Conservation (phyloP, 495 filamentous ascomycete genomes). For the Cairneyella variabilis region DNA sequence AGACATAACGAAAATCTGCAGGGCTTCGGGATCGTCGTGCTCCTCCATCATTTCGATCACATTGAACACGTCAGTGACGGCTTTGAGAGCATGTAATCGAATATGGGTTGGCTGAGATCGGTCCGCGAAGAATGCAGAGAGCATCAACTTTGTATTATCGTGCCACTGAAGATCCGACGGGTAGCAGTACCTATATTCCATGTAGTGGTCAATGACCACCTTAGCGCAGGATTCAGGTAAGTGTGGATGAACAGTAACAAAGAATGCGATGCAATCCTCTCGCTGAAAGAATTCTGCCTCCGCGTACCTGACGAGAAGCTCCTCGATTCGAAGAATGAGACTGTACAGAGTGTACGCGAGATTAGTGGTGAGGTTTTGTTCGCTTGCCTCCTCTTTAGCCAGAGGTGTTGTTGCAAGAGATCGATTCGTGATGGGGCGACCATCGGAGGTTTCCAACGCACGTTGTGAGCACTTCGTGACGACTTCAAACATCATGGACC, state of each 20-base stretch:
- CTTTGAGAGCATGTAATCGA: constrained; percentile 63
- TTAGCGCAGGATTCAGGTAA: constrained; percentile 56
- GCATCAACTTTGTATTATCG: constrained; percentile 54
- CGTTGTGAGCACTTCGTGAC: constrained; percentile 36
- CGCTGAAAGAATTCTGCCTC: constrained; percentile 47
- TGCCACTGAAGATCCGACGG: constrained; percentile 69
- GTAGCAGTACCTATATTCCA: constrained; percentile 60
- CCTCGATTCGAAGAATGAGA: constrained; percentile 38
- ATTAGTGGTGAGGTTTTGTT: constrained; percentile 16
- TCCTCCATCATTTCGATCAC: constrained; percentile 51
- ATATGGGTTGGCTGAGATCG: constrained; percentile 59
- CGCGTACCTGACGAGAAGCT: constrained; percentile 28
- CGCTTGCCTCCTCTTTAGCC: constrained; percentile 12
- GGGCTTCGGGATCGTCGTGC: constrained; percentile 42
- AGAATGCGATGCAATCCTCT: constrained; percentile 65
- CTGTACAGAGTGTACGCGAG: constrained; percentile 23
- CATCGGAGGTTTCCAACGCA: constrained; percentile 22
- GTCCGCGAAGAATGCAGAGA: constrained; percentile 64
- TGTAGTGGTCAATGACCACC: constrained; percentile 55
- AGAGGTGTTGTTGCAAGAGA: constrained; percentile 8
- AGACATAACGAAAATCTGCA: constrained; percentile 38
- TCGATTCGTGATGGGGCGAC: constrained; percentile 11
- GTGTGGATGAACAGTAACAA: constrained; percentile 52
- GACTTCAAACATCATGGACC: constrained; percentile 45
- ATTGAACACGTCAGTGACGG: constrained; percentile 64